Base-by-base conservation (phyloP, 1,284 basidiomycete genomes). In the Ustilago sp. region DNA sequence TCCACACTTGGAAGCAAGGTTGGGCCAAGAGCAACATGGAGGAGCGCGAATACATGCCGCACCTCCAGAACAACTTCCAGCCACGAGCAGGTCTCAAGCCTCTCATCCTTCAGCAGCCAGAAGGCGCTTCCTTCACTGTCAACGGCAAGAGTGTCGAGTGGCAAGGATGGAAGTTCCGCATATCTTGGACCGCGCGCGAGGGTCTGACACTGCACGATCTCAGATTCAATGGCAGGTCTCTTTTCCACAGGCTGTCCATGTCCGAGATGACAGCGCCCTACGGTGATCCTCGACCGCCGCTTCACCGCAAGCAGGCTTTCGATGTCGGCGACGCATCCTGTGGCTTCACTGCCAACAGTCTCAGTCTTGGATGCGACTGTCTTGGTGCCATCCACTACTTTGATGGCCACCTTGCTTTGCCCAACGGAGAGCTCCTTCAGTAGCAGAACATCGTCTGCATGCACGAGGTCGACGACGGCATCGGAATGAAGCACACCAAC, bases 381-480 rank as follows among this genome's bases (percentile, higher is more conserved):
- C 85, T 88, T 17, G 77, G 77, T 54, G 67, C 71, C 8, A 85
- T 85, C 63, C 70, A 86, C 56, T 88, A 88, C 82, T 81, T 88
- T 70, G 86, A 87, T 70, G 86, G 83, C 45, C 73, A 83, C 54
- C 66, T 85, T 59, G 70, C 85, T 11, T 75, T 77, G 41, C 81
- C 84, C 50, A 80, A 83, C 36, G 86, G 86, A 48, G 73, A 68
- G 45, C 61, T 72, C 0, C 60, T 66, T 23, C 63, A 63, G 54
- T 47, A 73, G 23, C 68, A 80, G 62, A 93, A 94, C 81, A 93
- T 90, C 8, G 93, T 95, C 55, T 96, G 94, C 87, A 94, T 95
- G 76, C 94, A 95, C 80, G 94, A 95, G 85, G 93, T 95, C 86
- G 94, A 95, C 81, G 90, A 90, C 19, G 93, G 93, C 51, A 76